Base-by-base conservation (phyloP, 2,329 filamentous ascomycete genomes). In the Penicillium sp. region DNA sequence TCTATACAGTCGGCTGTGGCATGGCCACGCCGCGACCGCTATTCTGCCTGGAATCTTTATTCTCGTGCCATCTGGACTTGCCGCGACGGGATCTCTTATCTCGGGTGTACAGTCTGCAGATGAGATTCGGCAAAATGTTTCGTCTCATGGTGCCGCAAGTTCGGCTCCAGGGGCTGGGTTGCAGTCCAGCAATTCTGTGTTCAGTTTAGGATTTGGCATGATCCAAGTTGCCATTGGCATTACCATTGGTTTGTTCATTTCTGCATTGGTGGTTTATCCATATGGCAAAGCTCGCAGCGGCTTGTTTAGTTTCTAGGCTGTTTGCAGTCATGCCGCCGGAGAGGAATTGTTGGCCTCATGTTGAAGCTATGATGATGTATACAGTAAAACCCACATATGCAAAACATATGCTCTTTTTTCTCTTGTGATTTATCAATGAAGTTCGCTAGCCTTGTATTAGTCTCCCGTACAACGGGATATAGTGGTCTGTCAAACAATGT, bases 41-140 rank as follows among this genome's bases (percentile, higher is more conserved):
- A 89, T 96, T 79, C 76, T 96, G 11, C 91, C 91, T 0, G 91
- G 88, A 2, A 94, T 96, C 60, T 95, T 94, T 60, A 80, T 85
- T 5, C 81, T 84, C 56, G 82, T 86, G 1, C 83, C 83, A 0
- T 81, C 78, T 6, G 83, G 83, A 2, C 71, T 86, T 6, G 80
- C 82, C 4, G 81, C 83, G 0, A 76, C 76, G 29, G 83, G 83
- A 0, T 79, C 76, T n/a, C 69, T 85, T 18, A 77, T 85, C 4
- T 75, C 77, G 1, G 82, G 83, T 14, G 74, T 85, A 36, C 76
- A 76, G 7, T 80, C 76, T 8, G 82, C 83, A 1, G 76, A 84
- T 61, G 76, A 82, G 60, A 81, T 83, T 53, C 76, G 62, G 5
- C 57, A 63, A 18, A 69, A 61, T 26, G 13, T 65, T 4, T 57